phyloP scores from a whole-genome alignment of 2,329 filamentous ascomycete species.

The Elsinoe perseae region DNA sequence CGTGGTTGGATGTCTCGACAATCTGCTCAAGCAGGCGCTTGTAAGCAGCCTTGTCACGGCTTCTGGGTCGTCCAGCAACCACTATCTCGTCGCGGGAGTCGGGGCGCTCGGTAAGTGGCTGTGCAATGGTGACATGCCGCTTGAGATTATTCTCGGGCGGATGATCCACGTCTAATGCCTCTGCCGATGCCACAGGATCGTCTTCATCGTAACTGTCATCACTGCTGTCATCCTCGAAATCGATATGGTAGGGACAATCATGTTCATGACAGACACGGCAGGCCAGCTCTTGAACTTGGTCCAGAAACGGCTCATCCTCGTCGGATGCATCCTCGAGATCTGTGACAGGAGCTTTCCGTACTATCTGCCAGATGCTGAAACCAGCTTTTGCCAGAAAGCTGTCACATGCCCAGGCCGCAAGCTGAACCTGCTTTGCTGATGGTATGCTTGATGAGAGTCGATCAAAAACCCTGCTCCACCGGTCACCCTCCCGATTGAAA shows the following conservation, averaged over 20 bases:
- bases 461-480: slow-evolving; percentile 29
- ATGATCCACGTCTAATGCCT: slow-evolving; percentile 26
- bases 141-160: slow-evolving; percentile 27
- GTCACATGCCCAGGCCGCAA: slow-evolving; percentile 32
- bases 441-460: too few species aligned
- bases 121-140: slow-evolving; percentile 23
- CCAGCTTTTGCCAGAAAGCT: slow-evolving; percentile 30
- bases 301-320: slow-evolving; percentile 6
- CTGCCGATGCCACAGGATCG: slow-evolving; percentile 21
- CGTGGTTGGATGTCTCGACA: slow-evolving; percentile 26
- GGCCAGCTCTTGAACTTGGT: slow-evolving; percentile 17
- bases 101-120: neutral
- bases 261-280: slow-evolving; percentile 21
- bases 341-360: slow-evolving; percentile 24
- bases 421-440: slow-evolving; percentile 23
- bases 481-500: slow-evolving; percentile 26
- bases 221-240: slow-evolving; percentile 28
- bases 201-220: slow-evolving; percentile 17
- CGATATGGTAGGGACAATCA: slow-evolving; percentile 37
- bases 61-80: neutral
- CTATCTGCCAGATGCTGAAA: slow-evolving; percentile 38
- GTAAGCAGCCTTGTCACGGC: slow-evolving; percentile 3
- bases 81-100: slow-evolving; percentile 13
- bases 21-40: slow-evolving; percentile 1
- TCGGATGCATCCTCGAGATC: slow-evolving; percentile 13